Base-by-base conservation (phyloP, 169 alveolate genomes). In the Babesia bovis region DNA sequence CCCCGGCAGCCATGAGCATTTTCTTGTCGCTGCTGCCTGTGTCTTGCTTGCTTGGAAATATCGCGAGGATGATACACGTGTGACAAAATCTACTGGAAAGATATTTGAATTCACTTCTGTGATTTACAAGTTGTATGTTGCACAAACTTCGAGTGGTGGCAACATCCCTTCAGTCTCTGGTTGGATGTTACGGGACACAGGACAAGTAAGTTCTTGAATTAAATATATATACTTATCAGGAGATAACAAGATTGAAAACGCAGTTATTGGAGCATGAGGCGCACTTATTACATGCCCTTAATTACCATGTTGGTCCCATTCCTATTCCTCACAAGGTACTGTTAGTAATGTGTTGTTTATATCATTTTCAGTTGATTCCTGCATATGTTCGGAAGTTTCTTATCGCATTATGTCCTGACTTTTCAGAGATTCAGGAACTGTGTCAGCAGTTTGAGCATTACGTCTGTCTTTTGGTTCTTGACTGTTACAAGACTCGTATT, bases 41-140 rank as follows among this genome's bases (percentile, higher is more conserved):
- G 76, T 78, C 1, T 44, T 78, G 47, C 77, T 78, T 26, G 83
- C 87, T n/a, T 78, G 87, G 87, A 78, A 78, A 47, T 78, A 78
- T 45, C 66, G 74, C 23, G 87, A 78, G 45, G 87, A 78, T 35
- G 87, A 69, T 19, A 32, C 50, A 6, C 68, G 87, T 32, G 57
- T 35, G 10, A 0, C 66, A 7, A 78, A 66, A 44, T 59, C 83
- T 15, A 42, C 61, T 17, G 52, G 65, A 21, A 78, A 78, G 69
- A 49, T 78, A 2, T 70, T 53, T 47, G 87, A 78, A 45, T 30
- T 78, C 23, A 47, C 74, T 23, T 36, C 69, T 3, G 74, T 52
- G 42, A 25, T 78, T 32, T 78, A 78, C 83, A 78, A 69, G 59
- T 19, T 78, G 28, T 56, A 56, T n/a, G 87, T 69, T 7, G 42